phyloP scores from a whole-genome alignment of 1,284 basidiomycete species.

The Pyrrhoderma noxium region DNA sequence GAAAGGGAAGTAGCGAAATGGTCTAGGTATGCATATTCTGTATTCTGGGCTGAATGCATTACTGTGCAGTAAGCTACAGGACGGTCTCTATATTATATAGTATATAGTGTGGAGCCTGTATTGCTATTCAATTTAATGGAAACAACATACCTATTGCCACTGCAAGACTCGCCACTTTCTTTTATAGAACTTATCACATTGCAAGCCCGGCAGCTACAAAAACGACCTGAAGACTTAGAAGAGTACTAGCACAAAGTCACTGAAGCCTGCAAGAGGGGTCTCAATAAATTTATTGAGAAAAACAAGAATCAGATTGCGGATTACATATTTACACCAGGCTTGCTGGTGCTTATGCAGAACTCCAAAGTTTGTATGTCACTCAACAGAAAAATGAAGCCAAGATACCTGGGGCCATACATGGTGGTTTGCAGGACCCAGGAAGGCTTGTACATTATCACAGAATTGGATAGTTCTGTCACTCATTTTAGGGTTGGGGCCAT shows the following conservation, averaged over 20 bases:
- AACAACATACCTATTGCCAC: conserved; percentile 15
- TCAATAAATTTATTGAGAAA: no score
- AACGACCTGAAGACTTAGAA: no score
- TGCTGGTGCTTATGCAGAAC: conserved; percentile 27
- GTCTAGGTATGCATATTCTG: conserved; percentile 1
- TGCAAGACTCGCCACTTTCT: no score
- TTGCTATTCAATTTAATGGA: conserved; percentile 23
- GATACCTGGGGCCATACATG: conserved; percentile 28
- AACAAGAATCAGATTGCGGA: not conserved
- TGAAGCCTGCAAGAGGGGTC: no score
- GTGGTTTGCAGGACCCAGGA: conserved; percentile 23
- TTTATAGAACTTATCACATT: no score
- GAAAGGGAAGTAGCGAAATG: conserved; percentile 12
- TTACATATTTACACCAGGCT: conserved; percentile 17
- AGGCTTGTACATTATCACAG: conserved; percentile 25
- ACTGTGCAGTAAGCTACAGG: conserved; percentile 21
- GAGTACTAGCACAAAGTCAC: no score
- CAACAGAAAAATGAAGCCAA: conserved; percentile 24
- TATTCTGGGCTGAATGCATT: conserved; percentile 25
- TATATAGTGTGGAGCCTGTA: conserved; percentile 20
- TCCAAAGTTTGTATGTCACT: conserved; percentile 23
- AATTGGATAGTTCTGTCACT: conserved; percentile 1
- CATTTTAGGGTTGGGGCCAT: no score
- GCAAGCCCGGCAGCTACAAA: no score
- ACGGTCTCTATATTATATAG: conserved; percentile 22